Evolutionary conservation across 176 grass and related monocot genomes (phyloP).

Genomic region (Rhynchospora tenuis): DNA sequence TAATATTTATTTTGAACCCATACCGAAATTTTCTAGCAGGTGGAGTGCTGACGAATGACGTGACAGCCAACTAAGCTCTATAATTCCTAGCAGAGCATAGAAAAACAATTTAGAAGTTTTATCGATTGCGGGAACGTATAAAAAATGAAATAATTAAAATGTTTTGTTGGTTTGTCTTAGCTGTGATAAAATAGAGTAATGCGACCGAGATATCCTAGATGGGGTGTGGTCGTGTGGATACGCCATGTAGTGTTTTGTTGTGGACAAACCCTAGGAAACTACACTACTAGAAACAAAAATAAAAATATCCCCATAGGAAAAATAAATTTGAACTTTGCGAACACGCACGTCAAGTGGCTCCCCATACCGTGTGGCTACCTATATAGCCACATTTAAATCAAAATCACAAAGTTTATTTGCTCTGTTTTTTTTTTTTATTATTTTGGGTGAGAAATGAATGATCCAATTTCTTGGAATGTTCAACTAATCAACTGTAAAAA

Average conservation of each 20-base stretch:
- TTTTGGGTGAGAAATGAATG: not conserved
- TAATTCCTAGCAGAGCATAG: too few species aligned
- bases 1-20: too few species aligned
- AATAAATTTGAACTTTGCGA: not conserved
- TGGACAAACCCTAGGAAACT: not conserved
- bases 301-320: not conserved
- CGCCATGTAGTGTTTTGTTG: not conserved
- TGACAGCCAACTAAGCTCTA: too few species aligned
- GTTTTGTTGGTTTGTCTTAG: not conserved
- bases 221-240: not conserved
- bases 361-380: constrained; percentile 2
- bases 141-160: not conserved
- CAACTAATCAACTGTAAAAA: not conserved
- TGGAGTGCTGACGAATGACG: too few species aligned
- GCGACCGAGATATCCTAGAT: not conserved
- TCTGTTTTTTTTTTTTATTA: not conserved
- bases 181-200: not conserved
- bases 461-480: not conserved
- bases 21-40: too few species aligned
- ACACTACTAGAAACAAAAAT: not conserved
- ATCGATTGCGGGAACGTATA: too few species aligned
- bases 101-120: too few species aligned
- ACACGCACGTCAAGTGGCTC: constrained; percentile 6
- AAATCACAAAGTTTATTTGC: not conserved
- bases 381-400: not conserved